Conservation (phyloP, 495 filamentous ascomycete species). For the Cenococcum geophilum region DNA sequence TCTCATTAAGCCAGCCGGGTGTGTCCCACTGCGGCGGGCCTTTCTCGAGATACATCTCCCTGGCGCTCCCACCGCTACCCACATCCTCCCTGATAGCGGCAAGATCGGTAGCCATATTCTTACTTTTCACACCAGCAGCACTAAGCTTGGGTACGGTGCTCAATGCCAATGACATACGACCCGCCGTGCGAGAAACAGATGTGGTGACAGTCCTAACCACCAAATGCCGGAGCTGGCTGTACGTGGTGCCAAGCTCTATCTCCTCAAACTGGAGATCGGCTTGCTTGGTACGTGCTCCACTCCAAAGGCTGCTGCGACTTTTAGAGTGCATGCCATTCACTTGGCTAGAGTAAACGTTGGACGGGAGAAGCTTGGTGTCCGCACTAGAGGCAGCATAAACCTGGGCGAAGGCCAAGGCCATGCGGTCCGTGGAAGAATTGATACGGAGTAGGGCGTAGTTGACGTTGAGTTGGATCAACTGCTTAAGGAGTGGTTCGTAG, state of each 20-base stretch:
- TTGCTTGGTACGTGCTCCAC: not conserved
- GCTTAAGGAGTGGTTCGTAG: constrained; percentile 29
- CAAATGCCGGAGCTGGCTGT: constrained; percentile 32
- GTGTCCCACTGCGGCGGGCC: constrained; percentile 30
- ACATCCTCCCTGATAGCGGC: not conserved
- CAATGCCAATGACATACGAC: constrained; percentile 8
- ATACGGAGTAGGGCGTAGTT: constrained; percentile 40
- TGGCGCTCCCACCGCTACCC: not conserved
- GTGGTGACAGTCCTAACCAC: constrained; percentile 36
- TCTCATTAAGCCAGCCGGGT: constrained; percentile 35
- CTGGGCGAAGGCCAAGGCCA: constrained; percentile 34
- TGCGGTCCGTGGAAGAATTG: constrained; percentile 31
- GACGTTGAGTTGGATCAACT: constrained; percentile 34
- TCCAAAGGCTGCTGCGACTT: too few relatives aligned
- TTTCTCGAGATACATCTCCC: constrained; percentile 21
- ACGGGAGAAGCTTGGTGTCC: constrained; percentile 13
- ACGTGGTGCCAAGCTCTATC: constrained; percentile 32
- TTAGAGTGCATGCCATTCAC: not conserved
- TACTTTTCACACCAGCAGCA: too few relatives aligned
- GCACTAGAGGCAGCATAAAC: constrained; percentile 26
- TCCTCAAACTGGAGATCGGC: constrained; percentile 32
- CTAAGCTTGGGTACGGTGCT: too few relatives aligned
- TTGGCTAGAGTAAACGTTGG: constrained; percentile 30
- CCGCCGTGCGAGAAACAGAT: constrained; percentile 35
- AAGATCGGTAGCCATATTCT: not conserved